These are phyloP conservation scores for Fusarium chuoi DNA, from an alignment of 2,329 filamentous ascomycete genomes.

Conservation along the genomic window DNA sequence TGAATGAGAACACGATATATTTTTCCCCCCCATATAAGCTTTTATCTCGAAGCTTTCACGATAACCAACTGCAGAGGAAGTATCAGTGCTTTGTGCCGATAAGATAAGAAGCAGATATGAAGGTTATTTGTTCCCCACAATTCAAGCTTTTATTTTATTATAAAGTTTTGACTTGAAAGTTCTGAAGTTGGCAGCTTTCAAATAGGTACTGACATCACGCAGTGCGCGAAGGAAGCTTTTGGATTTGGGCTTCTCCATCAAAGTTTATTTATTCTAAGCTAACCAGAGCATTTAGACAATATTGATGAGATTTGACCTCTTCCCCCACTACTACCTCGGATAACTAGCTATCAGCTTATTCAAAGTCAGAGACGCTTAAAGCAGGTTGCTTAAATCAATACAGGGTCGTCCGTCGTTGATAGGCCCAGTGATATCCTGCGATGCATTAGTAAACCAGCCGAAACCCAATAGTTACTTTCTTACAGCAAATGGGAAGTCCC, in stretches of 20 bases:
- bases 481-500: not conserved
- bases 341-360: not conserved
- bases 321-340: not conserved
- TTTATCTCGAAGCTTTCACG: too few relatives aligned
- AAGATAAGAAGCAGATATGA: not conserved
- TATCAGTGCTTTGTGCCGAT: too few relatives aligned
- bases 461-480: not conserved
- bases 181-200: not conserved
- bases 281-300: fast-evolving
- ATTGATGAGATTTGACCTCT: not conserved
- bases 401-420: not conserved
- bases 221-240: fast-evolving
- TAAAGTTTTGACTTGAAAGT: fast-evolving
- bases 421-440: not conserved
- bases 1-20: too few relatives aligned
- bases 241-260: not conserved
- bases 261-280: fast-evolving
- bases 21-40: too few relatives aligned
- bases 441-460: not conserved
- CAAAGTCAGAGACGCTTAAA: not conserved
- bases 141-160: not conserved
- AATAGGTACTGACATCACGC: fast-evolving
- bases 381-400: not conserved
- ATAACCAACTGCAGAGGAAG: fast-evolving
- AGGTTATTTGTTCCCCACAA: too few relatives aligned